Evolutionary conservation across 192 early-diverging fungal species (phyloP), one percentile per base, ranked within the genome.

Genomic region (Rhizophlyctis rosea): DNA sequence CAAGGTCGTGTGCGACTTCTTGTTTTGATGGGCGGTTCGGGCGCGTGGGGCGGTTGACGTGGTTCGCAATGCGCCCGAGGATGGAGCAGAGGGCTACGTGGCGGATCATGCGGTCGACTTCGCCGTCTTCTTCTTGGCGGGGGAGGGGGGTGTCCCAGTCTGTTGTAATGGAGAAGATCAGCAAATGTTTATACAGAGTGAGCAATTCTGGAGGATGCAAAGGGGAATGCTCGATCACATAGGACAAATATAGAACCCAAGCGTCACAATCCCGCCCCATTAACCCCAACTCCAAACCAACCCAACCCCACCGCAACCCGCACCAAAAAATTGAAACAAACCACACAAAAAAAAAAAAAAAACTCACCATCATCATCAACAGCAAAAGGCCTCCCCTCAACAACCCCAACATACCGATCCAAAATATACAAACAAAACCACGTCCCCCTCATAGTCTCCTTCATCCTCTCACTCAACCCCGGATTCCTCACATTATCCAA

Each of bases 111-210:
- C 54, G 54, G 7, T 36, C 53, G 7, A 76, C 34, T 25, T 76
- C 71, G 4, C 54, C 31, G 3, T 39, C 52, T 36, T 62, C 59
- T 18, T 65, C 63, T 31, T 65, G 47, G 18, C 67, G 59, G 1
- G 72, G 72, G 25, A 79, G 63, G 11, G 77, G 77, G 21, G 77
- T 79, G 47, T 79, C 77, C 74, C 77, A 79, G 44, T 79, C 77
- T 77, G n/a, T n/a, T n/a, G 35, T 23, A 13, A 23, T n/a, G n/a
- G 24, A 9, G n/a, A 47, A 47, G 39, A 47, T 9, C 9, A n/a
- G 18, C 39, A 47, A n/a, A n/a, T n/a, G n/a, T n/a, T n/a, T n/a
- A n/a, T n/a, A n/a, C n/a, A n/a, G n/a, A n/a, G n/a, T n/a, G n/a
- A n/a, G n/a, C n/a, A n/a, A n/a, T n/a, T n/a, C n/a, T n/a, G n/a